Base-by-base conservation (phyloP, 2,329 filamentous ascomycete genomes). In the Keithomyces neogunnii region DNA sequence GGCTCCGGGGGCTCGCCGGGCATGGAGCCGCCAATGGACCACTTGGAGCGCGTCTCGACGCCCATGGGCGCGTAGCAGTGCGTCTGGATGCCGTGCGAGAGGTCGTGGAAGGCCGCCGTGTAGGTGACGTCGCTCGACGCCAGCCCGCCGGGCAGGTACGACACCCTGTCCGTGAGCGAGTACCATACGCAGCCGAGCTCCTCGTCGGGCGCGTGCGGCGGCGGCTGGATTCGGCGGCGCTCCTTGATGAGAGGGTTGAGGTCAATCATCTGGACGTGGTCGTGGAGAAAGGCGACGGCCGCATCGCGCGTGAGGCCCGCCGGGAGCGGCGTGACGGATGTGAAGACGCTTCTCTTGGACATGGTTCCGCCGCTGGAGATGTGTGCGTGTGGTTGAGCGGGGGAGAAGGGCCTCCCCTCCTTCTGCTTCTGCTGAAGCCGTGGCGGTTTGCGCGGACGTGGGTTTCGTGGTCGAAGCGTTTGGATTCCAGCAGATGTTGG, bases 51-150 rank as follows among this genome's bases (percentile, higher is more conserved):
- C 58, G 95, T 86, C 55, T 93, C 84, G 49, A 95, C 77, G 9
- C 88, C 88, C 62, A 89, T 79, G 1, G 90, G 89, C 3, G 89
- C 89, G 62, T 89, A 92, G 60, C 85, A 84, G 64, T 95, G 89
- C 11, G 89, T 95, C 69, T 90, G 84, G 31, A 95, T 68, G 4
- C 89, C 89, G 51, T 78, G 73, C 3, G 82, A 73, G 26, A 89
- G 73, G 62, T 95, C 81, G 67, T 89, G 80, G 65, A 95, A 95
- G 60, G 86, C 89, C 50, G 81, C 87, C 42, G 85, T 88, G 72
- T 95, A 95, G 32, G 77, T 82, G 52, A 95, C 77, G 60, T 86
- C 82, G 53, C 85, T 81, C 13, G 77, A 77, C 43, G 79, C 74
- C 3, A 84, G 60, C 9, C 78, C 80, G 26, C 85, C 85, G 0